These are phyloP conservation scores for Panicum virgatum DNA, from an alignment of 202 grass and related monocot species.

Conservation along the genomic window DNA sequence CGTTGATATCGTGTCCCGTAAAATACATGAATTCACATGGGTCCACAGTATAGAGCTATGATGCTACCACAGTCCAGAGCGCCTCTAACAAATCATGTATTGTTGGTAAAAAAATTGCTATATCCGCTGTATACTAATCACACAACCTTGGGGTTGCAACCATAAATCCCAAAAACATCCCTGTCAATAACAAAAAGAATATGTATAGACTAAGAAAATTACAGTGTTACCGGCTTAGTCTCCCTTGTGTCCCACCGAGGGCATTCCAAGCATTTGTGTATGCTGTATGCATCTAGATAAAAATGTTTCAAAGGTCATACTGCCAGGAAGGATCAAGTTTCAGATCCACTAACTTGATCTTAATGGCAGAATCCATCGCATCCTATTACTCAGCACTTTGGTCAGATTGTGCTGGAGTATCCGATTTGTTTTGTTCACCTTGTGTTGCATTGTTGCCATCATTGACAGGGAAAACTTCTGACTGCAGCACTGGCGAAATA, in stretches of 20 bases:
- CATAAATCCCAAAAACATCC: background rate
- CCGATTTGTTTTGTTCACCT: conserved; percentile 32
- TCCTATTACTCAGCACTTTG: conserved; percentile 24
- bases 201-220: conserved; percentile 35
- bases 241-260: conserved; percentile 16
- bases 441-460: conserved; percentile 20
- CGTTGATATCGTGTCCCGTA: background rate
- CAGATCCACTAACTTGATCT: background rate
- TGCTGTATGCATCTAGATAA: conserved; percentile 1
- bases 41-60: background rate
- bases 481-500: conserved; percentile 60
- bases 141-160: conserved; percentile 39
- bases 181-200: conserved; percentile 3
- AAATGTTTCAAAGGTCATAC: background rate
- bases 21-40: background rate
- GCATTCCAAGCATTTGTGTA: conserved; percentile 26
- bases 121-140: conserved; percentile 41
- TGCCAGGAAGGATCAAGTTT: background rate
- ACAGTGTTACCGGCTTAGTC: conserved; percentile 39
- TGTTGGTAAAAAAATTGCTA: background rate
- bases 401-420: conserved; percentile 32
- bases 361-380: background rate
- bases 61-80: background rate
- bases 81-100: background rate
- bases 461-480: conserved; percentile 68